A percentile compares a stretch with the other conserved stretches of the same genome.
Conservation (phyloP, 2,329 filamentous ascomycete genomes). For the Aspergillus terreus region DNA sequence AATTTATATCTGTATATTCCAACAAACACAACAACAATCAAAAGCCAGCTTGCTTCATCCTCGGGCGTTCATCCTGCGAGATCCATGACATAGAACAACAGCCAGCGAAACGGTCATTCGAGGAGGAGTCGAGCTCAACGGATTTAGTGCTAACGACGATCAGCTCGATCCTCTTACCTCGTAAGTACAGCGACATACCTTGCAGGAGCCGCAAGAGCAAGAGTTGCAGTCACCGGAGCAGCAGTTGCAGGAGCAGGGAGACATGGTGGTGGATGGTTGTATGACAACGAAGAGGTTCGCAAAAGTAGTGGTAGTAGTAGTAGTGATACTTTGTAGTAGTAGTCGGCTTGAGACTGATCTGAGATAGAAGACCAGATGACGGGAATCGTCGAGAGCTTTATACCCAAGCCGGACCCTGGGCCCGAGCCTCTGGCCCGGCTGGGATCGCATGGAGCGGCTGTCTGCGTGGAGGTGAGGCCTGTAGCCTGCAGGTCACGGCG, state of each 20-base stretch:
- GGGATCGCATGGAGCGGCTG: background rate
- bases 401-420: background rate
- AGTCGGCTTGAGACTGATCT: background rate
- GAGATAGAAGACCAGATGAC: background rate
- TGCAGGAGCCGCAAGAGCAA: conserved; percentile 38
- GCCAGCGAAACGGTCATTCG: background rate
- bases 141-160: conserved; percentile 11
- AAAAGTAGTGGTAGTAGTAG: background rate
- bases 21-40: too few relatives aligned
- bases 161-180: background rate
- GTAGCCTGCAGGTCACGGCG: background rate
- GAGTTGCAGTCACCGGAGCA: conserved; percentile 38
- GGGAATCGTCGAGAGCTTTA: background rate
- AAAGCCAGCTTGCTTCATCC: too few relatives aligned
- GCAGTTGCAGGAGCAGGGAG: conserved; percentile 37
- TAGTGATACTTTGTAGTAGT: background rate
- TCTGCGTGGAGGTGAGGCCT: background rate
- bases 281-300: background rate
- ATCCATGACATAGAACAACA: background rate
- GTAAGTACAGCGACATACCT: conserved; percentile 22
- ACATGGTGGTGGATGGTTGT: conserved; percentile 29
- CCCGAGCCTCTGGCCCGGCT: background rate
- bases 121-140: background rate
- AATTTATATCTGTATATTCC: too few relatives aligned
- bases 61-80: too few relatives aligned